Base-by-base conservation (phyloP, 179 eudicot genomes). In the Patellifolia procumbens region DNA sequence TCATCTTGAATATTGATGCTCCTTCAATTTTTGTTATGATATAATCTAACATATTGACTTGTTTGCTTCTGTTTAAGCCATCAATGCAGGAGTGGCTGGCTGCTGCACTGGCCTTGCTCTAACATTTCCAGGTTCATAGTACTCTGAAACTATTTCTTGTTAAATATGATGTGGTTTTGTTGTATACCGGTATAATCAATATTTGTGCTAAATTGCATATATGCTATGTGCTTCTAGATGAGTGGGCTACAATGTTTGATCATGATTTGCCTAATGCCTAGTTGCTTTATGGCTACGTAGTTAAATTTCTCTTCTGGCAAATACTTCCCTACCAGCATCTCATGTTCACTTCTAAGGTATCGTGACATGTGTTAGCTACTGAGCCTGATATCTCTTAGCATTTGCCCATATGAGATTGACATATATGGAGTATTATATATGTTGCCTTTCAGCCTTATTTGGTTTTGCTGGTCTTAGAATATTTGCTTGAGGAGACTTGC, bases 51-150 rank as follows among this genome's bases (percentile, higher is more conserved):
- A 13, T 52, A 20, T 16, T 75, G 79, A 35, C 64, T 29, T 62
- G 61, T 76, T 77, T 78, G 19, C 73, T 42, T 79, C 72, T 75
- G 39, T 69, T 22, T 46, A 4, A 94, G 98, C 86, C 70, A 82
- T 91, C 39, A 95, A 95, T 83, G 91, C 99, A 65, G 99, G 99
- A 53, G 85, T 95, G 22, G 99, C 99, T 73, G 99, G 99, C 65
- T 95, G 99, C 78, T 91, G 97, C 86, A 92, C 99, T 61, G 99
- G 99, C 74, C 90, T 95, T 81, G 99, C 97, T 68, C 69, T 95
- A 37, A 89, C 93, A 81, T 87, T 87, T 79, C 99, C 99, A 86
- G 99, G 99, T 95, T 72, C 20, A 61, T 81, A 28, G 48, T 76
- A 17, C 68, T 26, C 75, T 39, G 65, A 5, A 24, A 20, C 16